A percentile compares a stretch with the other conserved stretches of the same genome.
Evolutionary conservation across 2,329 filamentous ascomycete species (phyloP).

Genomic region (Penicillium sp.): DNA sequence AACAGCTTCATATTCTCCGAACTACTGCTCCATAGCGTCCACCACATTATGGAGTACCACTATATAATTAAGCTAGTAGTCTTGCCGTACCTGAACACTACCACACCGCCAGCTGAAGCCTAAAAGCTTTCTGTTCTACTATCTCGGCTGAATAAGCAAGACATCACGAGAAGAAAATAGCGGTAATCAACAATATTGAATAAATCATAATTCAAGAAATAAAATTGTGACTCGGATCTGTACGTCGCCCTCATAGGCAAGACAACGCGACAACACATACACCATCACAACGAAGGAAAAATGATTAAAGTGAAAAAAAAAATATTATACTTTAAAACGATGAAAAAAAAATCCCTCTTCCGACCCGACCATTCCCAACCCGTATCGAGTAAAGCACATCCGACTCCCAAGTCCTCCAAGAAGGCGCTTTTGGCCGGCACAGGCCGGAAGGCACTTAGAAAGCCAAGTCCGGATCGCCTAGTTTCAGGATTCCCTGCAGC

Average conservation of each 20-base stretch:
- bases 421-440: constrained; percentile 22
- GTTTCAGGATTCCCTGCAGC: constrained; percentile 31
- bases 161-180: constrained; percentile 18
- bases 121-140: neutral
- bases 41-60: neutral
- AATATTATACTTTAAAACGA: neutral
- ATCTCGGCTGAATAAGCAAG: constrained; percentile 18
- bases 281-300: neutral
- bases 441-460: constrained; percentile 28
- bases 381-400: constrained; percentile 10
- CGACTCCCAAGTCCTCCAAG: constrained; percentile 3
- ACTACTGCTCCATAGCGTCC: neutral
- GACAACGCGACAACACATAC: constrained; percentile 3
- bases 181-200: constrained; percentile 4
- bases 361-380: constrained; percentile 10
- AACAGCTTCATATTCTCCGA: neutral
- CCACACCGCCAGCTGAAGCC: neutral
- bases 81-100: neutral
- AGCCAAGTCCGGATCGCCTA: constrained; percentile 33
- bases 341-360: neutral
- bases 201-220: neutral
- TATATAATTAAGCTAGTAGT: neutral
- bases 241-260: constrained; percentile 9
- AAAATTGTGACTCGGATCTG: neutral
- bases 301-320: neutral